Percentiles rank a stretch among this genome's conserved stretches.
Evolutionary conservation across 352 stramenopile species (phyloP).

Genomic region (Phytophthora quininea): DNA sequence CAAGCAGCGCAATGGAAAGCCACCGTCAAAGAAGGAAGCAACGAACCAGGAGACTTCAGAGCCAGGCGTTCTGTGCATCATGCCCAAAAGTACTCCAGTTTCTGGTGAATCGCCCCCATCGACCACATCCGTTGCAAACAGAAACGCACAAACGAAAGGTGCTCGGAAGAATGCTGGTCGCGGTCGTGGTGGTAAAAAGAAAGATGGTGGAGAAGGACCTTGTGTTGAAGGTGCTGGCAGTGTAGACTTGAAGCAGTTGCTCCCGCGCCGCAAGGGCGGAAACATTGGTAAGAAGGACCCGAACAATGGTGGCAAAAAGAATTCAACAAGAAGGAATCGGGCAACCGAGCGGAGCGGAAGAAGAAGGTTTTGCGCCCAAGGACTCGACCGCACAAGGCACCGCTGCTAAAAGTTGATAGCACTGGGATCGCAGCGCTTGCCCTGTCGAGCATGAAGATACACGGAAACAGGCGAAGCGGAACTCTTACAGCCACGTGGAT

Average conservation of each 20-base stretch:
- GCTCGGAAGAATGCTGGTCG: conserved; percentile 37
- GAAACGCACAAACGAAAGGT: conserved; percentile 18
- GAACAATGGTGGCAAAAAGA: conserved; percentile 37
- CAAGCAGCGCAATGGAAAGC: conserved; percentile 42
- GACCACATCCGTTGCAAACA: conserved; percentile 13
- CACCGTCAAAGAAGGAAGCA: conserved; percentile 40
- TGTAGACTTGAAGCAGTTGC: conserved; percentile 30
- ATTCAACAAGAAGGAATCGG: conserved; percentile 15
- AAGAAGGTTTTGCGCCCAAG: conserved; percentile 76
- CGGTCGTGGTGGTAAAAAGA: conserved; percentile 50
- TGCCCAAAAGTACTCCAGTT: conserved; percentile 40
- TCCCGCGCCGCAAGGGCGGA: conserved; percentile 35
- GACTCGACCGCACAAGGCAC: conserved; percentile 44
- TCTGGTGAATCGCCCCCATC: conserved; percentile 7
- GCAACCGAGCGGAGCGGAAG: conserved; percentile 45
- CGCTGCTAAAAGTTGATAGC: conserved; percentile 42
- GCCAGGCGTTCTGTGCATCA: conserved; percentile 61
- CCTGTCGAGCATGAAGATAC: conserved; percentile 10
- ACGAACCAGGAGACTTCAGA: conserved; percentile 35
- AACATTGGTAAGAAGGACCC: conserved; percentile 42
- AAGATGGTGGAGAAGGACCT: conserved; percentile 29
- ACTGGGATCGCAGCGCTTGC: neutral
- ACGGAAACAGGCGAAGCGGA: conserved; percentile 19
- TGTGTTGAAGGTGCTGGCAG: conserved; percentile 21
- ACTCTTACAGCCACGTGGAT: conserved; percentile 17